Percentiles rank a stretch among this genome's conserved stretches.
Conservation (phyloP, 2,329 filamentous ascomycete species). For the Apiospora kogelbergensis region DNA sequence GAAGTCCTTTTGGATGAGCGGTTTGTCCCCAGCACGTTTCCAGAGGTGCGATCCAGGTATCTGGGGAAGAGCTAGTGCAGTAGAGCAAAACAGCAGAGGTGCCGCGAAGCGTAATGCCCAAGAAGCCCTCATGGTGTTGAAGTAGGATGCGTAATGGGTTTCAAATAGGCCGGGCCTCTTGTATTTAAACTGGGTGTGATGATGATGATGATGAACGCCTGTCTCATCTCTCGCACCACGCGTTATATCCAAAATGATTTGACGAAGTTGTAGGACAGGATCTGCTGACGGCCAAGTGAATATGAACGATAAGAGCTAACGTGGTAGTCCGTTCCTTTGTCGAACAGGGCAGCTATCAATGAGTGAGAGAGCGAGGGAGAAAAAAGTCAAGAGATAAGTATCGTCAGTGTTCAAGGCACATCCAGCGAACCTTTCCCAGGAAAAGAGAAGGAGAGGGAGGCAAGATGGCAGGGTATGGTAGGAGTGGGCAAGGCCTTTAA, state of each 20-base stretch:
- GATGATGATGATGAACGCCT: not conserved
- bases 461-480: not conserved
- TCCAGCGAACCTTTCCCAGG: not conserved
- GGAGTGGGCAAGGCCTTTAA: not conserved
- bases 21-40: not conserved
- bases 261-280: not conserved
- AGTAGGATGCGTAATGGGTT: not conserved
- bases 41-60: not conserved
- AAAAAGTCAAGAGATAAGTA: not conserved
- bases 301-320: not conserved
- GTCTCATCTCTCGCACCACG: not conserved
- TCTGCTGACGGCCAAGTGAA: not conserved
- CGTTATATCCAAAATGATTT: not conserved
- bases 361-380: not conserved
- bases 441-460: not conserved
- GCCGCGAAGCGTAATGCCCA: not conserved
- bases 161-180: not conserved
- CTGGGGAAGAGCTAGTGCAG: not conserved
- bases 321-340: not conserved
- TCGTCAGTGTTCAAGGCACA: not conserved
- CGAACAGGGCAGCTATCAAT: not conserved
- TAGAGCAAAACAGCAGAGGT: not conserved
- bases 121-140: not conserved
- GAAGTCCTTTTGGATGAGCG: conserved; percentile 44
- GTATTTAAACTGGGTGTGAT: not conserved